Evolutionary conservation across 1,284 basidiomycete species (phyloP).

Genomic region (Microbotryum saponariae): DNA sequence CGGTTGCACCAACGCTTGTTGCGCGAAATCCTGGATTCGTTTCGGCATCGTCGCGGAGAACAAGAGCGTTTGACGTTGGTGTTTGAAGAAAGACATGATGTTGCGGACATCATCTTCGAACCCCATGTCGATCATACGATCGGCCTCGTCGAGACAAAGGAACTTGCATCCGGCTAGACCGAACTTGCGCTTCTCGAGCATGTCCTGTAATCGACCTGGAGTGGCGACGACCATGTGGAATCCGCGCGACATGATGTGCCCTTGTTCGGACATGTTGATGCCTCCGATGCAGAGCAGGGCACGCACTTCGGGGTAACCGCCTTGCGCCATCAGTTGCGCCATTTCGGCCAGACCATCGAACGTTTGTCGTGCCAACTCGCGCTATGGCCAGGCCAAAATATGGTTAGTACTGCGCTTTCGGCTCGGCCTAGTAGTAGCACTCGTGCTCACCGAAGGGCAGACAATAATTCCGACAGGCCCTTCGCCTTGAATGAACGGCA

Average conservation of each 20-base stretch:
- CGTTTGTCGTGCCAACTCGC: constrained; percentile 89
- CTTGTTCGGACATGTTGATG: constrained; percentile 94
- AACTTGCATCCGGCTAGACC: constrained; percentile 72
- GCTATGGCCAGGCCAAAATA: constrained; percentile 36
- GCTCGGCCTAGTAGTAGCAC: not conserved
- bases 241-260: constrained; percentile 77
- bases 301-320: constrained; percentile 76
- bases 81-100: constrained; percentile 98
- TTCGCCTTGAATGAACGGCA: constrained; percentile 85
- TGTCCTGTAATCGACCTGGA: constrained; percentile 45
- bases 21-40: constrained; percentile 97
- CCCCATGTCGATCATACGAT: constrained; percentile 97
- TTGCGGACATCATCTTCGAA: constrained; percentile 98
- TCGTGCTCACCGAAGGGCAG: constrained; percentile 62
- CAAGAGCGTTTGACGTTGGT: constrained; percentile 90
- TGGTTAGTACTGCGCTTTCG: constrained; percentile 5
- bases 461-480: constrained; percentile 91
- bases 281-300: constrained; percentile 92
- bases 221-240: constrained; percentile 91
- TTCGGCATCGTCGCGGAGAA: constrained; percentile 99
- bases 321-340: constrained; percentile 70
- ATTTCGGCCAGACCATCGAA: constrained; percentile 87
- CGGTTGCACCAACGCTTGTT: constrained; percentile 84
- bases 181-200: constrained; percentile 81
- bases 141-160: constrained; percentile 97